Percentiles rank a stretch among this genome's conserved stretches.
Evolutionary conservation across 768 basidiomycete species (phyloP).

Genomic region (Boletus rex-veris): DNA sequence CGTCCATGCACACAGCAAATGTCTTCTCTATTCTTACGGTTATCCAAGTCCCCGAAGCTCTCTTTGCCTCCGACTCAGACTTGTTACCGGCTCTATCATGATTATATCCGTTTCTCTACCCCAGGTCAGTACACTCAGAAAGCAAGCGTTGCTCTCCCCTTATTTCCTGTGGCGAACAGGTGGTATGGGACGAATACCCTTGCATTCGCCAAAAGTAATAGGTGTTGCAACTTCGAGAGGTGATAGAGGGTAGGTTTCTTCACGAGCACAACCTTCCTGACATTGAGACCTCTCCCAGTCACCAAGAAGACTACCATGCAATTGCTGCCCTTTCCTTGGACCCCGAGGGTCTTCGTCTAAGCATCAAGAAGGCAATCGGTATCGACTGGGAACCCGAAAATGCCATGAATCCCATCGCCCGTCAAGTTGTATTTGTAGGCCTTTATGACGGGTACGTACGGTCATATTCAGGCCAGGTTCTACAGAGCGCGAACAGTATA

Average conservation of each 20-base stretch:
- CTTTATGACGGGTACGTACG: conserved; percentile 84
- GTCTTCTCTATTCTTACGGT: conserved; percentile 25
- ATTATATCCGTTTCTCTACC: conserved; percentile 57
- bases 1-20: conserved; percentile 27
- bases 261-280: not conserved
- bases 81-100: conserved; percentile 50
- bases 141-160: not conserved
- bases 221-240: conserved; percentile 75
- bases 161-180: conserved; percentile 36
- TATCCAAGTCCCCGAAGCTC: conserved; percentile 16
- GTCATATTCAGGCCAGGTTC: not conserved
- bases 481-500: conserved; percentile 4
- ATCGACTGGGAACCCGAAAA: conserved; percentile 70
- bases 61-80: conserved; percentile 8
- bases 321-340: conserved; percentile 74
- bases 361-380: conserved; percentile 57
- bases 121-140: conserved; percentile 39
- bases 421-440: conserved; percentile 82
- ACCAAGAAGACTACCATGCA: conserved; percentile 87
- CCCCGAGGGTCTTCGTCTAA: conserved; percentile 66
- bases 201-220: conserved; percentile 74
- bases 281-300: conserved; percentile 41
- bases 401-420: conserved; percentile 52
- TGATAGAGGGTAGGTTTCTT: conserved; percentile 54
- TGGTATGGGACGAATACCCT: conserved; percentile 63